phyloP scores from a whole-genome alignment of 2,329 filamentous ascomycete genomes.

The Colletotrichum destructivum region DNA sequence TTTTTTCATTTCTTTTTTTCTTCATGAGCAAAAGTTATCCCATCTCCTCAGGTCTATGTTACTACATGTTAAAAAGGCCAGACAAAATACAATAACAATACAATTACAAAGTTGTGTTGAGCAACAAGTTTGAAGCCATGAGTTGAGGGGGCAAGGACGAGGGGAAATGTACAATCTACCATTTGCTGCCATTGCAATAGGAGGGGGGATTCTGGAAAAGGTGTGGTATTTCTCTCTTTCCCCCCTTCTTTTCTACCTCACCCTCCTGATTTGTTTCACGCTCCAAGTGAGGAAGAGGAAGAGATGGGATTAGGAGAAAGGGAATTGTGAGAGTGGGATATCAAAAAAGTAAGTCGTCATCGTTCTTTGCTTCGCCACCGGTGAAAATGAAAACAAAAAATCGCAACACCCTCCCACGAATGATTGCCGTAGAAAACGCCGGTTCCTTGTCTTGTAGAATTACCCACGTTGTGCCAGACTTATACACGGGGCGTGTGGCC shows the following conservation, averaged over 20 bases:
- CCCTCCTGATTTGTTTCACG: not conserved
- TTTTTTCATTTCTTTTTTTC: not conserved
- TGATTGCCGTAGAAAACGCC: slow-evolving; percentile 25
- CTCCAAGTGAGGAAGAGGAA: not conserved
- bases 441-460: slow-evolving; percentile 2
- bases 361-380: slow-evolving; percentile 40
- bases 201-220: not conserved
- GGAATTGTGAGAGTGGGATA: slow-evolving; percentile 31
- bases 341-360: slow-evolving; percentile 41
- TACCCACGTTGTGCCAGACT: slow-evolving; percentile 16
- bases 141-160: slow-evolving; percentile 10
- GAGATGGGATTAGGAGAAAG: not conserved
- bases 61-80: slow-evolving; percentile 22
- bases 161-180: slow-evolving; percentile 40
- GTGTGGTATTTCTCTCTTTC: slow-evolving; percentile 20
- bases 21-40: slow-evolving; percentile 8
- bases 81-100: slow-evolving; percentile 18
- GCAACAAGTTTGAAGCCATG: not conserved
- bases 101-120: slow-evolving; percentile 27
- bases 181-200: slow-evolving; percentile 17
- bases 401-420: not conserved
- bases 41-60: slow-evolving; percentile 18
- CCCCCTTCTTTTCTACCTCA: too few species aligned
- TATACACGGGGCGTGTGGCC: slow-evolving; percentile 20
- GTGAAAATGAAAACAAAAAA: slow-evolving; percentile 11